These are phyloP conservation scores for Clonostachys rosea DNA, from an alignment of 2,329 filamentous ascomycete genomes.

Conservation along the genomic window DNA sequence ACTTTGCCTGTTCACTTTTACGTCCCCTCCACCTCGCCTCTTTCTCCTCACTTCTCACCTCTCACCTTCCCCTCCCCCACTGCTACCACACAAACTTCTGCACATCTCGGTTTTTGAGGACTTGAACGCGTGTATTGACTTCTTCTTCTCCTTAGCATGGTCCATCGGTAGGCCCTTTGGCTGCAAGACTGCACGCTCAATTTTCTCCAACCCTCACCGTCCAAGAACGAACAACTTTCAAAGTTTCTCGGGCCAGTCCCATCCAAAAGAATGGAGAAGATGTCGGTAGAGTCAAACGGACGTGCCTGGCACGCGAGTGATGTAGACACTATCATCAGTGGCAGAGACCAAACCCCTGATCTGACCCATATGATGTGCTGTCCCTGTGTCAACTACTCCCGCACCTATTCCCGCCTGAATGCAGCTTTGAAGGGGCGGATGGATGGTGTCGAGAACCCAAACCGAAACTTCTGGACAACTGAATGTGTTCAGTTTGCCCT, in stretches of 20 bases:
- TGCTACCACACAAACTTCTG: too few species aligned
- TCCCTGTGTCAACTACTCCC: constrained; percentile 18
- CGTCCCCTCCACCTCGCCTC: too few species aligned
- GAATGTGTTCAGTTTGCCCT: constrained; percentile 14
- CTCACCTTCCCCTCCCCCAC: too few species aligned
- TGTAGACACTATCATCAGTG: constrained; percentile 4
- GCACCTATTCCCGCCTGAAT: constrained; percentile 12
- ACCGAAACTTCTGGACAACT: constrained; percentile 6
- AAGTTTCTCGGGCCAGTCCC: neutral
- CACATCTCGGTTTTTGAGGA: too few species aligned
- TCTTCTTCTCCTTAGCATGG: too few species aligned
- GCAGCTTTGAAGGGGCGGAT: constrained; percentile 7
- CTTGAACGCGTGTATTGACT: too few species aligned
- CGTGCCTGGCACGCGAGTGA: constrained; percentile 2
- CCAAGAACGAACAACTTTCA: neutral
- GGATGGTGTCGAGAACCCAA: constrained; percentile 2
- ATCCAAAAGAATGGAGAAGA: constrained; percentile 4
- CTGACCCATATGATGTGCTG: constrained; percentile 3
- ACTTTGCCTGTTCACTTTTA: too few species aligned
- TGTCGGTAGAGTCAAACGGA: neutral
- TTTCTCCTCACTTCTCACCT: too few species aligned
- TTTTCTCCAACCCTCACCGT: neutral
- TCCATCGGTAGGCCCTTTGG: too few species aligned
- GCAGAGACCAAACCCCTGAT: neutral
- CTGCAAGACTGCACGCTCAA: too few species aligned